Base-by-base conservation (phyloP, 2,329 filamentous ascomycete species). In the Fusarium liriodendri region DNA sequence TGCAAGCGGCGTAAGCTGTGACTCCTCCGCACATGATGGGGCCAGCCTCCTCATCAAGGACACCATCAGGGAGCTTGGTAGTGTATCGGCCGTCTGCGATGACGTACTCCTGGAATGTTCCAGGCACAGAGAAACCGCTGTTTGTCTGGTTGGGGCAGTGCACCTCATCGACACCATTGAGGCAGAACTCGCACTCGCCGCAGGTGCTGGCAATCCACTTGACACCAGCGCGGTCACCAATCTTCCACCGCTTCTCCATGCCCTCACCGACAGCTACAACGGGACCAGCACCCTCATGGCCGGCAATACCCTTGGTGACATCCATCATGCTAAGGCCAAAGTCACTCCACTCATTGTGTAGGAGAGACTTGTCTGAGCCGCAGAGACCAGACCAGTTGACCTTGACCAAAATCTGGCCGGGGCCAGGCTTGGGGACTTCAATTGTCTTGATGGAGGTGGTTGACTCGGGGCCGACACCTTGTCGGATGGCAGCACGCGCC, bases 121-220 rank as follows among this genome's bases (percentile, higher is more conserved):
- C 95, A 78, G 97, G 93, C 78, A 96, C 94, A 0, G 94, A 97
- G 86, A 96, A 97, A 35, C 95, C 95, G 1, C 94, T 97, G 37
- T 97, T 89, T 10, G 88, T 85, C 9, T 93, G 91, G 42, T 93
- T 85, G 2, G 89, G 83, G 84, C 95, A 98, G 5, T 97, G 91
- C 1, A 94, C 92, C 83, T 98, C 95, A 77, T 97, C 93, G 16
- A 89, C 83, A 70, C 77, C 76, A 10, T 91, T 88, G 79, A 92
- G 90, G 85, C 95, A 98, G 87, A 94, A 97, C 76, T 91, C 88
- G 84, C 95, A 98, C 65, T 88, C 83, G 62, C 97, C 87, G 82
- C 95, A 98, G 13, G 92, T 92, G 67, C 94, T 93, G 81, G 97
- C 95, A 78, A 97, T 87, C 95, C 95, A 97, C 86, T 94, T 97